Base-by-base conservation (phyloP, 2,329 filamentous ascomycete species). In the Aureobasidium sp. region DNA sequence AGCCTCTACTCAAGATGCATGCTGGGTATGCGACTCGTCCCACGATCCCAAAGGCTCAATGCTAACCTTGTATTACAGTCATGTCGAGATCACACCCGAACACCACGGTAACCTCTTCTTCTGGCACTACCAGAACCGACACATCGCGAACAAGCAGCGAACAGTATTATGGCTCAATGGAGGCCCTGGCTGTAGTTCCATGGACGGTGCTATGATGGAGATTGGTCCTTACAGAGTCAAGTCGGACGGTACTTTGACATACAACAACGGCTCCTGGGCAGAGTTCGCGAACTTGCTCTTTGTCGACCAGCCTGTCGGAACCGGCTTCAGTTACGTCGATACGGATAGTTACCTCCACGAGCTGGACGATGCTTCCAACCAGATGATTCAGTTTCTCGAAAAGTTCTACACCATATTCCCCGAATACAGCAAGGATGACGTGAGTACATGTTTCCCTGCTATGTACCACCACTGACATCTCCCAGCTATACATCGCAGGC, bases 161-260 rank as follows among this genome's bases (percentile, higher is more conserved):
- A 96, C 92, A 2, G 89, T 99, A 12, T 87, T 99, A 70, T 99
- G 95, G 94, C 78, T 99, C 63, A 99, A 99, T 72, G 95, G 94
- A 60, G 95, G 94, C 0, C 94, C 94, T 1, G 94, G 95, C 32
- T 99, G 94, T 76, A 97, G 91, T 75, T 97, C 93, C 32, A 92
- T 97, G 82, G 95, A 99, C 74, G 94, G 93, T 67, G 91, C 91
- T 2, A 76, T 97, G 80, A 97, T 97, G 86, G 94, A 99, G 75
- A 85, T 99, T 66, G 94, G 94, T 0, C 94, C 94, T 2, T 99
- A 97, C 74, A 82, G 94, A 66, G 78, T 99, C 62, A 87, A 88
- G 71, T 84, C 93, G 67, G 84, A 88, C 36, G 76, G 82, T 76
- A 81, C 87, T 70, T 78, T 99, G 62, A 80, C 80, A 63, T 86